These are phyloP conservation scores for Heteromeles arbutifolia DNA, from an alignment of 306 rosid species.

Conservation along the genomic window DNA sequence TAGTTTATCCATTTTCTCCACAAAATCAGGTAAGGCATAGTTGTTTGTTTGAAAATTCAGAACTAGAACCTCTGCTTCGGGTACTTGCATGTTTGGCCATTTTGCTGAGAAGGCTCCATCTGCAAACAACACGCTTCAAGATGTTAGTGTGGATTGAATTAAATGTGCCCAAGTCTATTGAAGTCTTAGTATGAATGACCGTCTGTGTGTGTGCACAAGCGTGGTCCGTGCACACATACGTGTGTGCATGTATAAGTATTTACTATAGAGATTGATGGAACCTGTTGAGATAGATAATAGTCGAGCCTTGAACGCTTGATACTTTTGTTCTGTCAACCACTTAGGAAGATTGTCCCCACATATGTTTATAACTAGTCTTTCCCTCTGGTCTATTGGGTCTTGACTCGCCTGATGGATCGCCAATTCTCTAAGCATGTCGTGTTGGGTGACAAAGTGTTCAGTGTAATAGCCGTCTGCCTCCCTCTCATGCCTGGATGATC, in stretches of 20 bases:
- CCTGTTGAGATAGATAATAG: slow-evolving; percentile 58
- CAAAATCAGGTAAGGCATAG: slow-evolving; percentile 38
- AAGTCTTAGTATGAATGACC: background rate
- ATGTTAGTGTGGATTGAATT: background rate
- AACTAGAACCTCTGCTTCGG: slow-evolving; percentile 51
- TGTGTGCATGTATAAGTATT: background rate
- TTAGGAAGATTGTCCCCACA: slow-evolving; percentile 33
- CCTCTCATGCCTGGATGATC: slow-evolving; percentile 27
- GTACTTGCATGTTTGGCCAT: slow-evolving; percentile 41
- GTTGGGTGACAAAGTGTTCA: slow-evolving; percentile 35
- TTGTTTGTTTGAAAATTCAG: slow-evolving; percentile 39
- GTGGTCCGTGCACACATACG: background rate
- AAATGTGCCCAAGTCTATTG: background rate
- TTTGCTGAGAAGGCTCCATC: slow-evolving; percentile 46
- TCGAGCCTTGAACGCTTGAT: slow-evolving; percentile 27
- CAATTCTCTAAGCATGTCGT: slow-evolving; percentile 50
- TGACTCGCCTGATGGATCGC: slow-evolving; percentile 30
- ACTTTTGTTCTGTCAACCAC: slow-evolving; percentile 36
- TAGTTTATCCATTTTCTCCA: slow-evolving; percentile 44
- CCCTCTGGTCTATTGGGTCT: slow-evolving; percentile 22
- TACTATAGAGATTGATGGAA: slow-evolving; percentile 10
- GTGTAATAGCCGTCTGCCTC: slow-evolving; percentile 26
- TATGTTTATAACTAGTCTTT: slow-evolving; percentile 33
- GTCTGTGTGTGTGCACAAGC: background rate
- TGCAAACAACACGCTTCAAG: slow-evolving; percentile 29